Evolutionary conservation across 2,329 filamentous ascomycete species (phyloP), one percentile per base, ranked within the genome.

Genomic region (Hypoxylon sp.): DNA sequence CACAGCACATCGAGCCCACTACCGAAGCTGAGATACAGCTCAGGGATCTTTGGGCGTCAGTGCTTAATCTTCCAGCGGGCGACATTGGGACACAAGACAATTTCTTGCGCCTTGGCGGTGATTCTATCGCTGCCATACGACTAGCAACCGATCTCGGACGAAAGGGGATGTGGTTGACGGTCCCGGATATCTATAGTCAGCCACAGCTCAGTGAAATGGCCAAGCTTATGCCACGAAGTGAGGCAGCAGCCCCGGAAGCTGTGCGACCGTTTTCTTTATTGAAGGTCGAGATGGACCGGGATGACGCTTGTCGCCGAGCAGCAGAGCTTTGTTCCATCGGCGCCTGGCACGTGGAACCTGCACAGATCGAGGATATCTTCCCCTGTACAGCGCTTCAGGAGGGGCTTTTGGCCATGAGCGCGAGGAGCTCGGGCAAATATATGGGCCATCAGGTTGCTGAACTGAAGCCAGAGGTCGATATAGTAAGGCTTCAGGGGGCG

Each of bases 21-120:
- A 42, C 39, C 1, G 56, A 66, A 39, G 26, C 26, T 26, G 26
- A 26, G 26, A 61, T 35, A 22, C 35, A 47, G 17, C 48, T 69
- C 29, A 59, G 54, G 24, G 24, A 57, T 14, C 54, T 66, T 1
- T 65, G 64, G 70, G 67, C 61, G n/a, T 8, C 24, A 10, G 61
- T 70, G 24, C 63, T 68, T 9, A 48, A 58, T 5, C 53, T 71
- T 26, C 22, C 65, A 6, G 17, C 54, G 8, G 13, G 22, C 4
- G 26, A 29, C n/a, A 64, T 71, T 22, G 62, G 61, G n/a, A 39
- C 56, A 11, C 39, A 61, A 13, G 70, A 70, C 46, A 72, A 65
- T 54, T 74, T 75, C 55, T 67, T 75, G 33, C 35, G 56, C n/a
- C 63, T 75, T 3, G 74, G 74, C 6, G 74, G 74, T n/a, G 68